Evolutionary conservation across 2,329 filamentous ascomycete genomes (phyloP).

Genomic region (Aureobasidium mangrovei): DNA sequence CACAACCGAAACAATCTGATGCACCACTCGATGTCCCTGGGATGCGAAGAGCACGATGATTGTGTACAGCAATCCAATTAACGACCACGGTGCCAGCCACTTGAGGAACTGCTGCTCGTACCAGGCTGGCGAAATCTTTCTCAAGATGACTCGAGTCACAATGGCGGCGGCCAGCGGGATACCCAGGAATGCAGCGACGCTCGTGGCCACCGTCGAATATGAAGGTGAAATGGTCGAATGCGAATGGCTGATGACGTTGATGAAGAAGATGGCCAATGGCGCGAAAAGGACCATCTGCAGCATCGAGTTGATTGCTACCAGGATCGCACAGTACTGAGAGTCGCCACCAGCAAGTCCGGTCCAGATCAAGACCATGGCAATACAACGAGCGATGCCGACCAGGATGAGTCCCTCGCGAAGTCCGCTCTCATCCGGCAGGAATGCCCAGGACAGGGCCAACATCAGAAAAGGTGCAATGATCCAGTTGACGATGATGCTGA

Average conservation of each 20-base stretch:
- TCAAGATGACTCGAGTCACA: constrained; percentile 59
- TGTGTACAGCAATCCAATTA: constrained; percentile 78
- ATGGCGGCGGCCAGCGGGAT: constrained; percentile 75
- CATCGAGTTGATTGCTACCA: constrained; percentile 41
- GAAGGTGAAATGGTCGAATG: constrained; percentile 26
- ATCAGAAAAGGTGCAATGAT: constrained; percentile 74
- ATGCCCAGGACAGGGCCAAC: constrained; percentile 62
- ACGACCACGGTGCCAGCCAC: constrained; percentile 61
- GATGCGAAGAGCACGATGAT: constrained; percentile 79
- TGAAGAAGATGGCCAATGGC: constrained; percentile 42
- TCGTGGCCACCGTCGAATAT: constrained; percentile 65
- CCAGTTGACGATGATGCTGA: constrained; percentile 75
- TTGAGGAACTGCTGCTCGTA: constrained; percentile 65
- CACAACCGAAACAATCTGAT: constrained; percentile 75
- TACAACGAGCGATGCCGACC: constrained; percentile 76
- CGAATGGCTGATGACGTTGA: constrained; percentile 55
- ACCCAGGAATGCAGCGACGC: constrained; percentile 72
- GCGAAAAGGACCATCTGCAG: constrained; percentile 42
- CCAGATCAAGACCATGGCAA: constrained; percentile 84
- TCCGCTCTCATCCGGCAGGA: constrained; percentile 41
- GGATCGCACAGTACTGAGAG: constrained; percentile 61
- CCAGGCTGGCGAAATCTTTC: constrained; percentile 47
- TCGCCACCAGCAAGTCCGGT: constrained; percentile 69
- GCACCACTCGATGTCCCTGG: constrained; percentile 66
- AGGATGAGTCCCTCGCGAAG: constrained; percentile 60